phyloP scores from a whole-genome alignment of 257 asterid species.

The Solanum tarijense region DNA sequence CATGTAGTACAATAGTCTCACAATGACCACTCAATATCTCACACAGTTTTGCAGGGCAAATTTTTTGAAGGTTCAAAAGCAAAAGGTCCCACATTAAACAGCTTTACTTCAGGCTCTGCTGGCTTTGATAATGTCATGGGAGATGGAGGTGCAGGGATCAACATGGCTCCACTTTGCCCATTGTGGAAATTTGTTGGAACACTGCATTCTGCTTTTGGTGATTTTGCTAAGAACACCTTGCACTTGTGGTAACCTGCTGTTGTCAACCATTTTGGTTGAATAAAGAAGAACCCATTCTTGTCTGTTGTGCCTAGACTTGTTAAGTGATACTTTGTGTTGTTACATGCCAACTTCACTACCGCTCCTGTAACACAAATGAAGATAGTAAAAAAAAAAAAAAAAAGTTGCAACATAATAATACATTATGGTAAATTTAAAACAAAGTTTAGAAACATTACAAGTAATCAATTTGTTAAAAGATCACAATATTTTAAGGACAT shows the following conservation, averaged over 20 bases:
- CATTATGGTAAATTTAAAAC: not conserved
- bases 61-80: constrained; percentile 53
- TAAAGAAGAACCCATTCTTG: constrained; percentile 46
- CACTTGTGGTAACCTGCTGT: constrained; percentile 41
- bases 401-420: not conserved
- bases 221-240: constrained; percentile 37
- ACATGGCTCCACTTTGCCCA: constrained; percentile 45
- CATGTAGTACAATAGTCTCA: not conserved
- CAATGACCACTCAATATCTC: not conserved
- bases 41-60: constrained; percentile 19
- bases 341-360: constrained; percentile 47
- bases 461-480: too few species aligned
- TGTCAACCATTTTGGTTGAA: constrained; percentile 30
- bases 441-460: not conserved
- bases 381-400: not conserved
- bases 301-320: constrained; percentile 25
- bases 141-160: constrained; percentile 5
- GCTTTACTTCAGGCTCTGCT: constrained; percentile 4
- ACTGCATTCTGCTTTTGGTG: constrained; percentile 31
- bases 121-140: not conserved
- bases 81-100: constrained; percentile 60
- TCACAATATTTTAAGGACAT: not conserved
- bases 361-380: constrained; percentile 29
- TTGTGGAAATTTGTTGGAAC: constrained; percentile 41
- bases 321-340: constrained; percentile 24